Evolutionary conservation across 148 eudicot species (phyloP).

Genomic region (Rhododendron henanense): DNA sequence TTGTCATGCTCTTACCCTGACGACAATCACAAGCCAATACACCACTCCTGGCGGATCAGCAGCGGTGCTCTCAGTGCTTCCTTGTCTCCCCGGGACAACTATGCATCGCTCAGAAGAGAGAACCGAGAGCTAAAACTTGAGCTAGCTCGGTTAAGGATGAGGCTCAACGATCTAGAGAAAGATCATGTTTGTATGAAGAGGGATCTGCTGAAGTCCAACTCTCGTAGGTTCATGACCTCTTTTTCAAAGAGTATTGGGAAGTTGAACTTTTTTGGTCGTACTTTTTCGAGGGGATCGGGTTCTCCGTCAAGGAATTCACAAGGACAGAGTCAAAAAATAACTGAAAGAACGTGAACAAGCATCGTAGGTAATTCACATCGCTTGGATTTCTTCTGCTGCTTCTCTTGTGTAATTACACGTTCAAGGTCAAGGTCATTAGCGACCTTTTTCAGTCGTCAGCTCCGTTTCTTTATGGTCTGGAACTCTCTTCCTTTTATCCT

Average conservation of each 20-base stretch:
- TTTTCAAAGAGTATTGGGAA: conserved; percentile 72
- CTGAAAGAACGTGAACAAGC: conserved; percentile 50
- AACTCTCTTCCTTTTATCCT: background rate
- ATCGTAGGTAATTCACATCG: conserved; percentile 13
- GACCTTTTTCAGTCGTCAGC: background rate
- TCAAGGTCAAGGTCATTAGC: background rate
- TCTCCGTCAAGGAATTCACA: conserved; percentile 70
- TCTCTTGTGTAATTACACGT: background rate
- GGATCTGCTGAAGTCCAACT: conserved; percentile 66
- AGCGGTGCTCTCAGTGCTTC: conserved; percentile 96
- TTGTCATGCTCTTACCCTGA: conserved; percentile 59
- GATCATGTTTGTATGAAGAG: conserved; percentile 94
- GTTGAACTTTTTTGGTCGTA: conserved; percentile 57
- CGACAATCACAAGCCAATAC: conserved; percentile 66
- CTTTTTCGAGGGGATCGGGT: conserved; percentile 67
- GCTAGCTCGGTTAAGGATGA: conserved; percentile 83
- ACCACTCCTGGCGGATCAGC: conserved; percentile 85
- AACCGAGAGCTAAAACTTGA: conserved; percentile 90
- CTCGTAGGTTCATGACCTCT: conserved; percentile 66
- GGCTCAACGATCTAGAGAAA: conserved; percentile 88
- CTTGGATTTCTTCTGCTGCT: background rate
- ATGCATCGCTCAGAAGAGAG: conserved; percentile 81
- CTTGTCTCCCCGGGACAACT: conserved; percentile 90
- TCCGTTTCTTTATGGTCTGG: background rate
- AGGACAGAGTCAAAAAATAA: conserved; percentile 69